phyloP scores from a whole-genome alignment of 768 basidiomycete species.

The Boletus sp. region DNA sequence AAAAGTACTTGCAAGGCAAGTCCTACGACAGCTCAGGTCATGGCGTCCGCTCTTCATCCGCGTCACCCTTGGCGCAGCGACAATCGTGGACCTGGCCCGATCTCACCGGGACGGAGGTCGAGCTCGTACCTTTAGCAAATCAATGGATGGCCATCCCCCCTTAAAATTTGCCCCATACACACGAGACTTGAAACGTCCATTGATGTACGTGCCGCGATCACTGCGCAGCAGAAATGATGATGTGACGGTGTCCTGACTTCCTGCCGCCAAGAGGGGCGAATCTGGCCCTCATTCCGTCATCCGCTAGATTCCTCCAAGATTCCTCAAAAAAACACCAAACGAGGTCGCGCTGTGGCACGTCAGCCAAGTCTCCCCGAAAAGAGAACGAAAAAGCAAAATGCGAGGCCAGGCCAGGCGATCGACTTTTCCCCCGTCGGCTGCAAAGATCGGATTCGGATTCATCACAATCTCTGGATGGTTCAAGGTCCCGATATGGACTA shows the following conservation, averaged over 20 bases:
- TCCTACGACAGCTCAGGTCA: neutral
- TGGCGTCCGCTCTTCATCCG: neutral
- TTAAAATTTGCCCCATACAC: neutral
- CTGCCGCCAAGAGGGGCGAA: neutral
- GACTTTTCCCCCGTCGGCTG: neutral
- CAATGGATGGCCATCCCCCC: neutral
- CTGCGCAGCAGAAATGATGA: neutral
- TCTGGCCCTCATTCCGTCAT: no score
- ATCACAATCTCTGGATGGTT: neutral
- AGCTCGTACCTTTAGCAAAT: neutral
- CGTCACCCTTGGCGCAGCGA: neutral
- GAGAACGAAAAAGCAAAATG: no score
- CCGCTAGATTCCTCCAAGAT: neutral
- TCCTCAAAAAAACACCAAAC: neutral
- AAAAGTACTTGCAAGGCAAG: neutral
- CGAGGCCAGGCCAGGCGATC: neutral
- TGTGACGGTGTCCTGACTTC: neutral
- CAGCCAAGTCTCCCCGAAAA: neutral
- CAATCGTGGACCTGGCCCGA: neutral
- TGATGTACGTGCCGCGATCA: neutral
- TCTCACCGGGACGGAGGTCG: neutral
- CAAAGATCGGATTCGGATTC: conserved; percentile 1
- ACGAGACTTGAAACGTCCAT: neutral
- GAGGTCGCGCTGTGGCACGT: no score
- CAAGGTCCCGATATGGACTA: neutral